phyloP scores from a whole-genome alignment of 2,329 filamentous ascomycete species.

The Cyclaneusma minus region DNA sequence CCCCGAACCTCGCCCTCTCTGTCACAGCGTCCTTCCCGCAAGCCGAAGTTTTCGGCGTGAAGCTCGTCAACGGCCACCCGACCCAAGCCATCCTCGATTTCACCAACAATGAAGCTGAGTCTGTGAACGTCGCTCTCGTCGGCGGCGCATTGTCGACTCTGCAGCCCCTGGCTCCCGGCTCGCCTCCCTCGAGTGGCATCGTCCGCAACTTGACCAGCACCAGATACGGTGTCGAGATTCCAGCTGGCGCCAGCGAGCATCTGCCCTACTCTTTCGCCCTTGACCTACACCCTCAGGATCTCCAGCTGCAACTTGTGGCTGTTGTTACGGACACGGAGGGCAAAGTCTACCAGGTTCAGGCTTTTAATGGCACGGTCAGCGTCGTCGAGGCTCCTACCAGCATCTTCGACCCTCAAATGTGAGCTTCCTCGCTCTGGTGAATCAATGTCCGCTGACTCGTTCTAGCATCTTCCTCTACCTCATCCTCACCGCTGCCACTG shows the following conservation, averaged over 20 bases:
- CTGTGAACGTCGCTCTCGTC: conserved; percentile 62
- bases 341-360: conserved; percentile 58
- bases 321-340: conserved; percentile 54
- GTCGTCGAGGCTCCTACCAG: conserved; percentile 84
- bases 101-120: conserved; percentile 64
- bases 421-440: conserved; percentile 22
- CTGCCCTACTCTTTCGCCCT: conserved; percentile 74
- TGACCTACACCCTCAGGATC: conserved; percentile 85
- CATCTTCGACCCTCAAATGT: conserved; percentile 95
- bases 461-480: conserved; percentile 91
- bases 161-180: conserved; percentile 32
- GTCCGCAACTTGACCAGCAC: conserved; percentile 74
- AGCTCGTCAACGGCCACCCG: conserved; percentile 82
- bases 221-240: conserved; percentile 58
- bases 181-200: conserved; percentile 35
- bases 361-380: conserved; percentile 68
- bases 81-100: conserved; percentile 73
- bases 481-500: conserved; percentile 66
- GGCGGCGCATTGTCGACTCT: conserved; percentile 55
- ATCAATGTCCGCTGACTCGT: conserved; percentile 10
- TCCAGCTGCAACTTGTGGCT: conserved; percentile 62
- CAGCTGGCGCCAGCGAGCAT: conserved; percentile 59
- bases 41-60: conserved; percentile 72
- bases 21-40: conserved; percentile 48
- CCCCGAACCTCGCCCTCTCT: conserved; percentile 45